phyloP scores from a whole-genome alignment of 2,329 filamentous ascomycete genomes.

The Cladobotryum protrusum region DNA sequence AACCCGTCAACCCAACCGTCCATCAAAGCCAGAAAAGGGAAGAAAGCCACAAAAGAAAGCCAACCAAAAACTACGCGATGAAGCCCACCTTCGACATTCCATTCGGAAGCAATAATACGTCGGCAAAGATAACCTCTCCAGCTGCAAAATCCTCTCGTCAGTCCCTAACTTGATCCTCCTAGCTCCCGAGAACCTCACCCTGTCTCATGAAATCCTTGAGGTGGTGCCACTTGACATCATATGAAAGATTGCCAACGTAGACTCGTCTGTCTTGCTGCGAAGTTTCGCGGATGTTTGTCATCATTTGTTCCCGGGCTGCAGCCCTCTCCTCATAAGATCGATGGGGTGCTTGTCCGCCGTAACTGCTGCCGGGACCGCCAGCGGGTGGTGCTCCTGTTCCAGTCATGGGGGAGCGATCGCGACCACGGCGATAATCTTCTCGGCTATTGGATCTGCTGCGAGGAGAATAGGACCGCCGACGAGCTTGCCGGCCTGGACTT shows the following conservation, averaged over 20 bases:
- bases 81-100: constrained; percentile 99
- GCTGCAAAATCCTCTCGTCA: constrained; percentile 54
- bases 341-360: constrained; percentile 54
- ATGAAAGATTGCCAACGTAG: constrained; percentile 97
- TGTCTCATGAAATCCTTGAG: constrained; percentile 99
- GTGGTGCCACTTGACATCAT: constrained; percentile 99
- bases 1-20: constrained; percentile 99
- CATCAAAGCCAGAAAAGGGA: constrained; percentile 64
- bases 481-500: constrained; percentile 65
- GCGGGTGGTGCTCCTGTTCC: constrained; percentile 59
- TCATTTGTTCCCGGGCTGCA: constrained; percentile 87
- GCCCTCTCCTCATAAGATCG: constrained; percentile 79
- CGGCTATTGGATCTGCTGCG: constrained; percentile 69
- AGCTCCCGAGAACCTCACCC: constrained; percentile 56
- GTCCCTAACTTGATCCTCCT: constrained; percentile 24
- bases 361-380: constrained; percentile 64
- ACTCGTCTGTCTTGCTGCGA: constrained; percentile 98
- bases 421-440: constrained; percentile 69
- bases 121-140: constrained; percentile 98
- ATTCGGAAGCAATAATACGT: constrained; percentile 98
- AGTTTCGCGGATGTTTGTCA: constrained; percentile 86
- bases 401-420: constrained; percentile 80
- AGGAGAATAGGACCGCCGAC: constrained; percentile 72
- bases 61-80: constrained; percentile 81
- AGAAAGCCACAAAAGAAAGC: constrained; percentile 68